Conservation (phyloP, 192 early-diverging fungal genomes). For the Coemansia sp. region DNA sequence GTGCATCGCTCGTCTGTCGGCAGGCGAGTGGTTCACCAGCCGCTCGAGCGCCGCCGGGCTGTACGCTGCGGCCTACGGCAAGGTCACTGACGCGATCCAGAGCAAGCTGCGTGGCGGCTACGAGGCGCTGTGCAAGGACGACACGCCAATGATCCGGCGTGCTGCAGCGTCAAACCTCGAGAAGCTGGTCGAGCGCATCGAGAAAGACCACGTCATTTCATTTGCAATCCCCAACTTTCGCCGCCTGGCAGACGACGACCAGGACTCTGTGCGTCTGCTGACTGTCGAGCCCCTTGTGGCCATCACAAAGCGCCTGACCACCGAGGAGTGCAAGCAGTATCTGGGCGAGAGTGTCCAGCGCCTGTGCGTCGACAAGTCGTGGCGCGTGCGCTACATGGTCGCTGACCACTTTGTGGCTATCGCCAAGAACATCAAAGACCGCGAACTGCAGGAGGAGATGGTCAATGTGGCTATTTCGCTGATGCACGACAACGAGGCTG, state of each 20-base stretch:
- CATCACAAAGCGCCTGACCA: constrained; percentile 75
- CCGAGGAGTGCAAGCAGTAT: constrained; percentile 74
- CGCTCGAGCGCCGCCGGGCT: constrained; percentile 91
- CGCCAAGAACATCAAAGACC: constrained; percentile 48
- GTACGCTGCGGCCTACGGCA: constrained; percentile 80
- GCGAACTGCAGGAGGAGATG: constrained; percentile 71
- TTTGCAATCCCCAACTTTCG: constrained; percentile 89
- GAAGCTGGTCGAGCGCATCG: constrained; percentile 36
- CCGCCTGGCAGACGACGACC: constrained; percentile 75
- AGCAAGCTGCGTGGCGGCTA: constrained; percentile 84
- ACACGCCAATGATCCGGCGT: constrained; percentile 97
- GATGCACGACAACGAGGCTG: constrained; percentile 94
- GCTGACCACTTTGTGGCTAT: constrained; percentile 97
- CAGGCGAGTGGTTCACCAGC: constrained; percentile 98
- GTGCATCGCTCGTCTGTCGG: constrained; percentile 83
- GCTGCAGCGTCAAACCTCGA: constrained; percentile 73
- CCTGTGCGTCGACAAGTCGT: constrained; percentile 90
- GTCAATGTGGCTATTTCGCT: constrained; percentile 80
- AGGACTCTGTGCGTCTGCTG: constrained; percentile 97
- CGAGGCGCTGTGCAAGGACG: constrained; percentile 82
- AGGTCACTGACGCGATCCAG: constrained; percentile 69
- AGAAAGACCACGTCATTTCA: constrained; percentile 63
- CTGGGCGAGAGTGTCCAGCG: constrained; percentile 70
- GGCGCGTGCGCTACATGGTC: constrained; percentile 99
- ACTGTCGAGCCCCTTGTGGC: constrained; percentile 89